These are phyloP conservation scores for Diversispora eburnea DNA, from an alignment of 192 early-diverging fungal species.

Conservation along the genomic window DNA sequence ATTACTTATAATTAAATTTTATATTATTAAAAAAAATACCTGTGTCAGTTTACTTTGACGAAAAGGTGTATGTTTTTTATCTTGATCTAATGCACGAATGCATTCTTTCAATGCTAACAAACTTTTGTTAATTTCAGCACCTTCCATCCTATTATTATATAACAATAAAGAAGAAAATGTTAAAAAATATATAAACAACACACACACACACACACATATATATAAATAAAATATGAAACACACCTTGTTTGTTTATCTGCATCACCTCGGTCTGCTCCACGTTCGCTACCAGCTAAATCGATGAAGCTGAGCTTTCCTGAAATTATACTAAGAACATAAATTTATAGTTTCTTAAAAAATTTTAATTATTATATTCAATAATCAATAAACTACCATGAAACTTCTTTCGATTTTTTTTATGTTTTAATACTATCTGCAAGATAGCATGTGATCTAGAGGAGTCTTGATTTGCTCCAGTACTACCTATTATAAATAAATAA, in stretches of 20 bases:
- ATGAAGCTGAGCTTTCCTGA: slow-evolving; percentile 93
- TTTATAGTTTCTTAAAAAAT: not conserved
- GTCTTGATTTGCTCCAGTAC: slow-evolving; percentile 90
- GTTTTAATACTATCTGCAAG: slow-evolving; percentile 85
- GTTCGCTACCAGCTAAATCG: slow-evolving; percentile 96
- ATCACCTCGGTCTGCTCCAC: slow-evolving; percentile 95
- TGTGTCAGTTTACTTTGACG: slow-evolving; percentile 97
- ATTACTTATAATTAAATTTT: not conserved
- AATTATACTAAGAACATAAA: slow-evolving; percentile 7
- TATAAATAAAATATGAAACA: slow-evolving; percentile 4
- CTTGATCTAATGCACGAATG: slow-evolving; percentile 93
- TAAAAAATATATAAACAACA: not conserved
- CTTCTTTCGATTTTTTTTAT: slow-evolving; percentile 58
- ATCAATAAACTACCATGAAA: slow-evolving; percentile 46
- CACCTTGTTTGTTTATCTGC: slow-evolving; percentile 87
- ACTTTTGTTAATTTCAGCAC: slow-evolving; percentile 99
- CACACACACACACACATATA: too few species aligned
- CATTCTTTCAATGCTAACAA: slow-evolving; percentile 97
- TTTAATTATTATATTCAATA: not conserved
- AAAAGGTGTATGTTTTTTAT: slow-evolving; percentile 95
- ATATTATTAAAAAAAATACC: slow-evolving; percentile 39
- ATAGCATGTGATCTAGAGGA: slow-evolving; percentile 98
- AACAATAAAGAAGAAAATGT: not conserved
- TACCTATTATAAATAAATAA: slow-evolving; percentile 51
- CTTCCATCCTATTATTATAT: slow-evolving; percentile 76